Conservation (phyloP, 306 rosid species). For the Alnus rubra region DNA sequence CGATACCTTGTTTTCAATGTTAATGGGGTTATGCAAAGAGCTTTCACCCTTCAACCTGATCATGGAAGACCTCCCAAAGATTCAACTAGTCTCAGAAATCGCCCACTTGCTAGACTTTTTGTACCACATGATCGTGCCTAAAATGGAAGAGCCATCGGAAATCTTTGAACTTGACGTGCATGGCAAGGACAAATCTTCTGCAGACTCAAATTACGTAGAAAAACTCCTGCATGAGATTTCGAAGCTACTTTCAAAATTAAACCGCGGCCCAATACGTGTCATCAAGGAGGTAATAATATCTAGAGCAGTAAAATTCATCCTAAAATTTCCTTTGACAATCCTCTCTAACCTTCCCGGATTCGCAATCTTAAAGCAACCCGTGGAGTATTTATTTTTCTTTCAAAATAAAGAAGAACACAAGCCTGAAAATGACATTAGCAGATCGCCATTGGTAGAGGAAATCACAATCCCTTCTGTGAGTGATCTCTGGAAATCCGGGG, state of each 20-base stretch:
- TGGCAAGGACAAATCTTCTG: slow-evolving; percentile 26
- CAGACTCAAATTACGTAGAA: slow-evolving; percentile 24
- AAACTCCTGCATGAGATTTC: slow-evolving; percentile 35
- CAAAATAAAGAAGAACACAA: slow-evolving; percentile 34
- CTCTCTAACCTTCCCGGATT: slow-evolving; percentile 55
- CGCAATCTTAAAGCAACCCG: slow-evolving; percentile 38
- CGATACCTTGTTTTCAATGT: slow-evolving; percentile 47
- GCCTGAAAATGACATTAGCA: slow-evolving; percentile 32
- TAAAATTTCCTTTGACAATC: slow-evolving; percentile 63
- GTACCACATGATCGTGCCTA: slow-evolving; percentile 56
- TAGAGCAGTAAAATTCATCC: slow-evolving; percentile 49
- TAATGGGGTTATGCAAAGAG: slow-evolving; percentile 54
- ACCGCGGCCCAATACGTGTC: slow-evolving; percentile 47
- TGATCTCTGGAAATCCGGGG: slow-evolving; percentile 45
- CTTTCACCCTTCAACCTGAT: slow-evolving; percentile 59
- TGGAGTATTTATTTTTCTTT: slow-evolving; percentile 27
- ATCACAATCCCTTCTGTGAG: slow-evolving; percentile 68
- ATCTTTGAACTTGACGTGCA: slow-evolving; percentile 24
- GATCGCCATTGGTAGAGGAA: slow-evolving; percentile 66
- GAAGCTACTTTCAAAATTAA: slow-evolving; percentile 55
- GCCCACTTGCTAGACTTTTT: slow-evolving; percentile 66
- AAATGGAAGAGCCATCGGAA: slow-evolving; percentile 28
- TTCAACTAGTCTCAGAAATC: slow-evolving; percentile 38
- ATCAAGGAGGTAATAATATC: slow-evolving; percentile 44
- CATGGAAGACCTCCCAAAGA: slow-evolving; percentile 37